phyloP scores from a whole-genome alignment of 148 eudicot species.

The Rhododendron kiyosumense region DNA sequence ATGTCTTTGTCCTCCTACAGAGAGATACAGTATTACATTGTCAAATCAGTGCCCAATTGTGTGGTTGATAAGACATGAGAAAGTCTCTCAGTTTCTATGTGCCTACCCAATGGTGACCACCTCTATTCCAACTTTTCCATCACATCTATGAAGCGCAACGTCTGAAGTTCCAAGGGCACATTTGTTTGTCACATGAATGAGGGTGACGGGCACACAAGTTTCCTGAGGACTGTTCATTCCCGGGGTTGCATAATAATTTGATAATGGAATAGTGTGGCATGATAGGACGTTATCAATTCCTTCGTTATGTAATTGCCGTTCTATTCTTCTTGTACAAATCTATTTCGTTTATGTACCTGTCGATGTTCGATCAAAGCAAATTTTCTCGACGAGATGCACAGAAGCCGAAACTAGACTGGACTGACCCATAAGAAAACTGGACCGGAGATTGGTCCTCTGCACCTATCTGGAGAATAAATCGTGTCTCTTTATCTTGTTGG shows the following conservation, averaged over 20 bases:
- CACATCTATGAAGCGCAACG: background rate
- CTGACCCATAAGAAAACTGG: background rate
- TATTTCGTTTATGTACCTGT: no score
- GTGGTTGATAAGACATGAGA: constrained; percentile 2
- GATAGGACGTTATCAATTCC: background rate
- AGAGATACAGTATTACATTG: background rate
- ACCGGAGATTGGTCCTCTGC: background rate
- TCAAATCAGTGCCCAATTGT: background rate
- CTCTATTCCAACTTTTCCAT: background rate
- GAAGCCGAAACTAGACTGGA: no score
- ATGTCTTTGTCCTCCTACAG: constrained; percentile 4
- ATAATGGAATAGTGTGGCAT: background rate
- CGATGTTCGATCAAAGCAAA: no score
- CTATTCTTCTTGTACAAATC: no score
- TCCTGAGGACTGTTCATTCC: background rate
- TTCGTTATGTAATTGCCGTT: no score
- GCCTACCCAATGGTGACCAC: background rate
- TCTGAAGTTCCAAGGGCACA: background rate
- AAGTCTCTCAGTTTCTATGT: background rate
- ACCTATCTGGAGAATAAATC: background rate
- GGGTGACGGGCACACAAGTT: background rate
- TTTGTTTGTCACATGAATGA: background rate
- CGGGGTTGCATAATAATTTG: background rate
- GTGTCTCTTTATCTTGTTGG: background rate
- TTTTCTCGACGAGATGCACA: background rate